Evolutionary conservation across 148 eudicot genomes (phyloP), one percentile per base, ranked within the genome.

Genomic region (Rheum nobile): DNA sequence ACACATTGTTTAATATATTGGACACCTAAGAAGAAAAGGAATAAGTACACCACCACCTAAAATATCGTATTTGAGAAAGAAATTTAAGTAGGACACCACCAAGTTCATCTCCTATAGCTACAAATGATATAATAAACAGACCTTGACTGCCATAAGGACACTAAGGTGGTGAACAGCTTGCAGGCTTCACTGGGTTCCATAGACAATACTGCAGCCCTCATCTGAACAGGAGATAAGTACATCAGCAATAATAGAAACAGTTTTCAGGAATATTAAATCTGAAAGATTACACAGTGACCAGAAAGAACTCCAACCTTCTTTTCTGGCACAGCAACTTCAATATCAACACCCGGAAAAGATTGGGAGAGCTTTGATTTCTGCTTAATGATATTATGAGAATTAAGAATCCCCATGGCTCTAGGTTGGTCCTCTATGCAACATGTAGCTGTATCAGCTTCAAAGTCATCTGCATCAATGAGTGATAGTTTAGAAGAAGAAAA

Each of bases 131-230:
- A 71, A 71, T 3, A 43, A 80, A 80, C 85, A 21, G 42, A 91
- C 98, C 97, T 86, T 67, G 97, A 85, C 70, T 84, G 87, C 97
- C 97, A 95, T 82, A 78, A 74, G 70, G 87, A 74, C 55, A 90
- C 75, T 83, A 95, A 85, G 70, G 71, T 68, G 72, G 79, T 88
- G 42, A 95, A 78, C 67, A 81, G 78, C 80, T 82, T 82, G 79
- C 71, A 82, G 57, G 90, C 90, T 35, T 86, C 92, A 76, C 63
- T 63, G n/a, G 89, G 83, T 50, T 74, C 74, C 85, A 91, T 84
- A n/a, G 97, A 84, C 43, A 78, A 78, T 57, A 91, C 44, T 74
- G 84, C 76, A 72, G 86, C 88, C 77, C 80, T 88, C 91, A 95
- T 84, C 98, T 95, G 80, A 57, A 5, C 13, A 74, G 31, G 46